phyloP scores from a whole-genome alignment of 2,329 filamentous ascomycete species.

The Sarocladium kiliense region DNA sequence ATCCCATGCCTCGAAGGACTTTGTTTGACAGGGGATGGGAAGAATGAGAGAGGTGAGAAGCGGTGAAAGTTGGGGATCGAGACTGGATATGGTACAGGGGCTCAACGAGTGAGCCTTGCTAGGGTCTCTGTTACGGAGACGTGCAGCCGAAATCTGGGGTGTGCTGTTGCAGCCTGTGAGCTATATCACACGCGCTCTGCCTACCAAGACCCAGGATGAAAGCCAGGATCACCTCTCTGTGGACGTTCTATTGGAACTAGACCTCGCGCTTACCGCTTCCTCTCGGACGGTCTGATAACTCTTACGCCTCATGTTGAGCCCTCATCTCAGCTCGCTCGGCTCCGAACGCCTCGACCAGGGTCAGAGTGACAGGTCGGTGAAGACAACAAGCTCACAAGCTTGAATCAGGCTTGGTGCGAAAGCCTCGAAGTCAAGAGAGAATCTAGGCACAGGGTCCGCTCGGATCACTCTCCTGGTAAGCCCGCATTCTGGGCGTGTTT shows the following conservation, averaged over 20 bases:
- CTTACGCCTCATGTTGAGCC: not conserved
- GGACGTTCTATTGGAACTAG: not conserved
- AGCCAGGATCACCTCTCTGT: too few species aligned
- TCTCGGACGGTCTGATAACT: not conserved
- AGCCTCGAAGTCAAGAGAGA: not conserved
- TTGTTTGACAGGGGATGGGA: not conserved
- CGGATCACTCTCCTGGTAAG: too few species aligned
- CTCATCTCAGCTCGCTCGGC: not conserved
- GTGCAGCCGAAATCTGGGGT: too few species aligned
- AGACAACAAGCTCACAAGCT: not conserved
- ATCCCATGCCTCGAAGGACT: not conserved
- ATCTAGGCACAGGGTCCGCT: not conserved
- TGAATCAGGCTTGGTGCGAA: not conserved
- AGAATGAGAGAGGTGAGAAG: not conserved
- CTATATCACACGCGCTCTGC: too few species aligned
- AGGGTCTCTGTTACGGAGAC: too few species aligned
- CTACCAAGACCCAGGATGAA: too few species aligned
- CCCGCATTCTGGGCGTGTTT: not conserved
- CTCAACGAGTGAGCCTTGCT: too few species aligned
- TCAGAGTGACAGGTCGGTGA: not conserved
- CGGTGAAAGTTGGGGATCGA: not conserved
- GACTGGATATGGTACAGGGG: too few species aligned
- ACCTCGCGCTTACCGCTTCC: not conserved
- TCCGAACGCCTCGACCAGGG: not conserved
- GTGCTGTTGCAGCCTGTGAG: too few species aligned